Evolutionary conservation across 192 early-diverging fungal genomes (phyloP), one percentile per base, ranked within the genome.

Genomic region (Linnemannia elongata): DNA sequence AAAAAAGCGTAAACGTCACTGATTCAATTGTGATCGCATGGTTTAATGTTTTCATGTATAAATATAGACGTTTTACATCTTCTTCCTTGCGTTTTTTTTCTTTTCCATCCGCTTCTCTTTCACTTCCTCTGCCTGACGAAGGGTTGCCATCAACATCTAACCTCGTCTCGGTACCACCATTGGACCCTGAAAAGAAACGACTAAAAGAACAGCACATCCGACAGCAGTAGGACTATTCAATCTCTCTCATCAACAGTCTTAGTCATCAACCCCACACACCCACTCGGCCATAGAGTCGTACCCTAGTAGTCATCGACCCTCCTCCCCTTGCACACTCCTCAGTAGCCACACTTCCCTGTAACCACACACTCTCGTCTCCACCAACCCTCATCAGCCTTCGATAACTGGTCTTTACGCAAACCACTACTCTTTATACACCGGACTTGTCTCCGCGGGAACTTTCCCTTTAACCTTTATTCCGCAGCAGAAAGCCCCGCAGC

Each of bases 401-500:
- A 3, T 7, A 27, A 57, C 24, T 57, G 55, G 55, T 57, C 20
- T 27, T 57, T n/a, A n/a, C 24, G 8, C 24, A 24, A 27, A 74
- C 73, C 49, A 36, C 1, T 54, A 55, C 42, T 33, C 44, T 24
- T 44, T 24, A 73, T 8, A 30, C 24, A 57, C n/a, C 55, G n/a
- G 55, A 27, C 55, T 57, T 57, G 55, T 27, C 55, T 57, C 55
- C 55, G 55, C n/a, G 17, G 24, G 55, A n/a, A 24, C 24, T 8
- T 27, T n/a, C 24, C 55, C 7, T n/a, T 57, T n/a, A 57, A 22
- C 24, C 7, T n/a, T 9, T 24, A 57, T 24, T 57, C 55, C 55
- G 55, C 55, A 57, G 55, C 55, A 57, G 55, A 70, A 35, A 70
- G 4, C 18, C 38, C 35, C 69, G 69, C 38, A 70, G 69, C 69